These are phyloP conservation scores for Prunus dulcis DNA, from an alignment of 306 rosid genomes.

Conservation along the genomic window DNA sequence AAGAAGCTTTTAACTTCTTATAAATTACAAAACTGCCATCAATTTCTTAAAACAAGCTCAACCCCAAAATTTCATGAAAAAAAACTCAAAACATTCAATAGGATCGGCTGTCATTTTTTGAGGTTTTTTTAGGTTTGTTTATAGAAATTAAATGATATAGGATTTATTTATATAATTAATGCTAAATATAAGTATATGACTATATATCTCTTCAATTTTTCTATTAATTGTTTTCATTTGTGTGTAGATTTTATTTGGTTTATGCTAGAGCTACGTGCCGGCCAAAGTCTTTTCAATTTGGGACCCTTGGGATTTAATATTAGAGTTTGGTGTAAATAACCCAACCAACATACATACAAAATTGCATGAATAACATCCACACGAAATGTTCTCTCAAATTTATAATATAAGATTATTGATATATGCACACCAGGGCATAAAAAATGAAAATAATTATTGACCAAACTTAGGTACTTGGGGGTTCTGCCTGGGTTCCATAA, in stretches of 20 bases:
- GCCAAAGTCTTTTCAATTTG: neutral
- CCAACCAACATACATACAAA: conserved; percentile 7
- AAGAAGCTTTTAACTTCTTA: too few relatives aligned
- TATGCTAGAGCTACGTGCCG: neutral
- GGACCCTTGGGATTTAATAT: neutral
- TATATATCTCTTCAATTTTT: too few relatives aligned
- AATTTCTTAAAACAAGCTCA: too few relatives aligned
- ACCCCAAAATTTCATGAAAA: too few relatives aligned
- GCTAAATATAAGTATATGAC: too few relatives aligned
- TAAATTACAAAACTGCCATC: too few relatives aligned
- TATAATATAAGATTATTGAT: neutral
- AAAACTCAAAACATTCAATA: too few relatives aligned
- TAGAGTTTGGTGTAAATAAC: conserved; percentile 1
- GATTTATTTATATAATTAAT: too few relatives aligned
- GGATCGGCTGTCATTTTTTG: fast-evolving
- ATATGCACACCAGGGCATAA: neutral
- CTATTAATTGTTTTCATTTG: neutral
- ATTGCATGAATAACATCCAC: neutral
- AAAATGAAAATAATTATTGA: neutral
- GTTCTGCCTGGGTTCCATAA: neutral
- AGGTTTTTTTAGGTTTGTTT: fast-evolving
- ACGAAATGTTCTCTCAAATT: neutral
- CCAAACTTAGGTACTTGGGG: neutral
- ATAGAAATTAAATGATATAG: fast-evolving
- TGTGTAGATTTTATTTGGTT: neutral